A percentile compares a stretch with the other conserved stretches of the same genome.
These are phyloP conservation scores for Candida bentonensis DNA, from an alignment of 805 yeast species.

Conservation along the genomic window DNA sequence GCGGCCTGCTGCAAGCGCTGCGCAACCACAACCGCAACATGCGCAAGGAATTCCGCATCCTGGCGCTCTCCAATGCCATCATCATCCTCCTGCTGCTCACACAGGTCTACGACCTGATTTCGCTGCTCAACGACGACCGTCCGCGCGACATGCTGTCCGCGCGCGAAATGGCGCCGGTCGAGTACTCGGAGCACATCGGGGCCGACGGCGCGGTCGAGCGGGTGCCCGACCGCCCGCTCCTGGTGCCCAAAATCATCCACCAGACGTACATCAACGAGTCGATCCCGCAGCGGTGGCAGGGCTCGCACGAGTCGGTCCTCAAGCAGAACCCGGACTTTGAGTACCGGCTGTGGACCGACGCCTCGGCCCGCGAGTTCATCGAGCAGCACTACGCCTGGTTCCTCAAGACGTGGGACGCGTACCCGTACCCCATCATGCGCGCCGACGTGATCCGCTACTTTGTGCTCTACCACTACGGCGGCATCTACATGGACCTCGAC, in stretches of 20 bases:
- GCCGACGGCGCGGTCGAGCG: constrained; percentile 2
- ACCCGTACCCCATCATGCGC: constrained; percentile 69
- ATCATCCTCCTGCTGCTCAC: constrained; percentile 33
- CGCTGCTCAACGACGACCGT: constrained; percentile 61
- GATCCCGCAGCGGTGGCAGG: constrained; percentile 71
- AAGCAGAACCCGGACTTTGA: constrained; percentile 79
- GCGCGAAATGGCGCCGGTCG: constrained; percentile 44
- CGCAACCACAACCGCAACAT: constrained; percentile 2
- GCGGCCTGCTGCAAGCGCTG: too few relatives aligned
- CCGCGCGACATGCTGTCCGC: constrained; percentile 48
- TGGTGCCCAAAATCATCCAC: constrained; percentile 83
- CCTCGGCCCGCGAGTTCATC: constrained; percentile 64
- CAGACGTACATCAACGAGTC: constrained; percentile 76
- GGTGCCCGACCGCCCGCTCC: constrained; percentile 16
- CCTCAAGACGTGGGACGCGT: constrained; percentile 58
- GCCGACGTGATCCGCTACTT: constrained; percentile 89
- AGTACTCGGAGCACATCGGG: constrained; percentile 27
- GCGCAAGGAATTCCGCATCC: constrained; percentile 10
- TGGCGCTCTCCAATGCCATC: constrained; percentile 12
- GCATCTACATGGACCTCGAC: constrained; percentile 80
- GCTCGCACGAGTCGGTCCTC: constrained; percentile 62
- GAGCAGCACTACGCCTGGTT: constrained; percentile 79
- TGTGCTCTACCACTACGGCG: constrained; percentile 71
- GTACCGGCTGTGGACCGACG: constrained; percentile 80
- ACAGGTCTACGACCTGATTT: constrained; percentile 55